Evolutionary conservation across 805 yeast species (phyloP).

Genomic region (Candida glaebosa): DNA sequence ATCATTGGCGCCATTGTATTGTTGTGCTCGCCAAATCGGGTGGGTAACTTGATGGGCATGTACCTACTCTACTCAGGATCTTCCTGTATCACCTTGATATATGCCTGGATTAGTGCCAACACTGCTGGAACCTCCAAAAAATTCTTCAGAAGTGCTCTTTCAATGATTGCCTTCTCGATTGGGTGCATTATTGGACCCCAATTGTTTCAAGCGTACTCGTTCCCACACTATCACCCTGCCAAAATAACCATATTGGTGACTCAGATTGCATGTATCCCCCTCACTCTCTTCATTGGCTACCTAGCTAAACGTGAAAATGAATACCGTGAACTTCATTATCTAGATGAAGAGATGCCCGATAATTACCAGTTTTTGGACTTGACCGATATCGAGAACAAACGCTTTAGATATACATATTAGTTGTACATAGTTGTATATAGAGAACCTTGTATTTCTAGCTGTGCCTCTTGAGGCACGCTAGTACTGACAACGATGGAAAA

Average conservation of each 20-base stretch:
- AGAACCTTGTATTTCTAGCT: too few species aligned
- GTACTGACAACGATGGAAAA: too few species aligned
- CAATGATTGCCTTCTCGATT: conserved; percentile 61
- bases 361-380: conserved; percentile 51
- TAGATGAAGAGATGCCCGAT: conserved; percentile 13
- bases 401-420: conserved; percentile 52
- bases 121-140: conserved; percentile 77
- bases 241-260: conserved; percentile 54
- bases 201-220: conserved; percentile 51
- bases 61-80: conserved; percentile 54
- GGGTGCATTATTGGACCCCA: conserved; percentile 70
- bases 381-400: conserved; percentile 56
- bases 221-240: conserved; percentile 58
- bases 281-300: conserved; percentile 40
- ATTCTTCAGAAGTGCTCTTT: conserved; percentile 53
- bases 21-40: conserved; percentile 30
- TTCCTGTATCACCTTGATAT: conserved; percentile 53
- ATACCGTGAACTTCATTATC: conserved; percentile 35
- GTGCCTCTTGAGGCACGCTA: too few species aligned
- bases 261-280: conserved; percentile 43
- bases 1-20: conserved; percentile 41
- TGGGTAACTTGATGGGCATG: conserved; percentile 48
- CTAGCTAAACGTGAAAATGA: conserved; percentile 48
- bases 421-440: background rate
- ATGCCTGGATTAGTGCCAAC: conserved; percentile 61